phyloP scores from a whole-genome alignment of 805 yeast genomes.

The Teunomyces gatunensis region DNA sequence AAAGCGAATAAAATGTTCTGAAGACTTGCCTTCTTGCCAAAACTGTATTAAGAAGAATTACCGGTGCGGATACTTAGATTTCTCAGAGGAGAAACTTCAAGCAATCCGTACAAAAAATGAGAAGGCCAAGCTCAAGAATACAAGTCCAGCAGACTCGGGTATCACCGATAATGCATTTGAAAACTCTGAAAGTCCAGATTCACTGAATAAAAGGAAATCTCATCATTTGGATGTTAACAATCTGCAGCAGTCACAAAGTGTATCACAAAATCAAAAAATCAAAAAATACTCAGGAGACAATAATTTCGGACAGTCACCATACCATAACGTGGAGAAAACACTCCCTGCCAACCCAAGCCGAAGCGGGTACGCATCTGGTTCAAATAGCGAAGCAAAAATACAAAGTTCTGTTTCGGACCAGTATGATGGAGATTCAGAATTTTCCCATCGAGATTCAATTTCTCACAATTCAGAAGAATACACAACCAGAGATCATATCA shows the following conservation, averaged over 20 bases:
- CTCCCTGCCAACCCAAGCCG: too few relatives aligned
- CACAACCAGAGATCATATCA: neutral
- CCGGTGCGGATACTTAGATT: constrained; percentile 43
- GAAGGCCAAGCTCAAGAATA: constrained; percentile 8
- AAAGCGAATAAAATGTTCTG: constrained; percentile 42
- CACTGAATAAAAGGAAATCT: neutral
- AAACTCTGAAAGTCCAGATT: neutral
- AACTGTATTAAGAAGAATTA: constrained; percentile 37
- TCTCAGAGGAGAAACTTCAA: constrained; percentile 35
- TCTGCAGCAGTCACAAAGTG: neutral
- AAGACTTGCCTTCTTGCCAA: constrained; percentile 40
- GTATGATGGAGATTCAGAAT: neutral
- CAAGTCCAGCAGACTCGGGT: neutral
- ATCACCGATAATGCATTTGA: neutral
- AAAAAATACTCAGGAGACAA: neutral
- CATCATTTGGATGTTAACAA: neutral
- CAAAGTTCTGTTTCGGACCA: neutral
- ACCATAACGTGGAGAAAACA: neutral
- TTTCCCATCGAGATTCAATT: neutral
- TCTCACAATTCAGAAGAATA: constrained; percentile 3
- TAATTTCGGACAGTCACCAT: neutral
- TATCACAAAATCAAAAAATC: neutral
- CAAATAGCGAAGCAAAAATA: neutral
- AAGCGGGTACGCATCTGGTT: neutral
- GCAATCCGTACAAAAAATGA: constrained; percentile 34